Percentiles rank a stretch among this genome's conserved stretches.
Evolutionary conservation across 495 filamentous ascomycete species (phyloP).

Genomic region (Aspergillus carlsbadensis): DNA sequence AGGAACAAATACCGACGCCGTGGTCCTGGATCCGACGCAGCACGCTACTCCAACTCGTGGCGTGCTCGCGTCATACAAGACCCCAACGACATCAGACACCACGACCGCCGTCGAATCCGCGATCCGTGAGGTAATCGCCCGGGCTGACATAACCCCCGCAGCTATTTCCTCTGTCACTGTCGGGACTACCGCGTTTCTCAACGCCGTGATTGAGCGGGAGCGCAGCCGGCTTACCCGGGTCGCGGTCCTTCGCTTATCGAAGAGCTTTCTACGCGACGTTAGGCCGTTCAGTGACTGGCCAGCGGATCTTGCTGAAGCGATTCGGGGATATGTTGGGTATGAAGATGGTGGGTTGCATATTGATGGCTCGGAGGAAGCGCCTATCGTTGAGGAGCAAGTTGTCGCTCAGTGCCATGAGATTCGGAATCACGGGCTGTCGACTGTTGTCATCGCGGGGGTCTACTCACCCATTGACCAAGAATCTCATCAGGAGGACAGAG

Average conservation of each 20-base stretch:
- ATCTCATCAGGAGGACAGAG: no score
- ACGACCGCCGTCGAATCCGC: slow-evolving; percentile 52
- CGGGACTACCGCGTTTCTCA: no score
- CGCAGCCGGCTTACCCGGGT: slow-evolving; percentile 29
- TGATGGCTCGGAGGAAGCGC: slow-evolving; percentile 22
- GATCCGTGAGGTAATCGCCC: slow-evolving; percentile 47
- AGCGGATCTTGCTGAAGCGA: no score
- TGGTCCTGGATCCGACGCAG: slow-evolving; percentile 48
- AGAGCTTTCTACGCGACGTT: no score
- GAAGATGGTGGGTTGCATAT: slow-evolving; percentile 38
- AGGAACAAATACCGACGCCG: slow-evolving; percentile 59
- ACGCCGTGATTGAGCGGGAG: slow-evolving; percentile 11
- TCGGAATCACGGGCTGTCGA: no score
- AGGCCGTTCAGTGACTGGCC: no score
- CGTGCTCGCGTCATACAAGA: slow-evolving; percentile 54
- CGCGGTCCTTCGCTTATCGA: slow-evolving; percentile 38
- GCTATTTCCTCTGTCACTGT: no score
- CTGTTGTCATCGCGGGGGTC: no score
- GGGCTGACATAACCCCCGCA: no score
- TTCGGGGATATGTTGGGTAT: no score
- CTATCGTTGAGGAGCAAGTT: slow-evolving; percentile 12
- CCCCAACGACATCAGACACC: slow-evolving; percentile 57
- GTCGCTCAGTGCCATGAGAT: no score
- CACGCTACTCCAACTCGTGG: slow-evolving; percentile 21
- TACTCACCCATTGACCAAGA: no score